These are phyloP conservation scores for Artemisia princeps DNA, from an alignment of 140 eudicot species.

Conservation along the genomic window DNA sequence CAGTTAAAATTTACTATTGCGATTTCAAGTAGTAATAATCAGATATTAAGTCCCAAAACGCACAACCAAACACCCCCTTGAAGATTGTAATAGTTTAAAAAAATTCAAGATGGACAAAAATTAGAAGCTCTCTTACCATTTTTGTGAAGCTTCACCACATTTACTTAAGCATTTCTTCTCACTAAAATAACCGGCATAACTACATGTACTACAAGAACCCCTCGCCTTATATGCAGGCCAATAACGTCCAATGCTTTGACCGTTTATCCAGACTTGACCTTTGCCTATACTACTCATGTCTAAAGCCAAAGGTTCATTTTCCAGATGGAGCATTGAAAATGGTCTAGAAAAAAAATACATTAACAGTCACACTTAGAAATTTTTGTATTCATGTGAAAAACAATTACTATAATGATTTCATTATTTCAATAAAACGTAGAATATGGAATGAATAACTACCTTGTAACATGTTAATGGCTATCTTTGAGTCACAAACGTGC, in stretches of 20 bases:
- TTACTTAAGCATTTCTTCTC: conserved; percentile 82
- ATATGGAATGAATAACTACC: conserved; percentile 33
- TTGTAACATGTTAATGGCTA: conserved; percentile 91
- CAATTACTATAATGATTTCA: conserved; percentile 1
- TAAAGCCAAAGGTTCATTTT: conserved; percentile 51
- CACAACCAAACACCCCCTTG: not conserved
- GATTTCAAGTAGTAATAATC: not conserved
- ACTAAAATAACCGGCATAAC: conserved; percentile 70
- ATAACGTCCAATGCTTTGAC: conserved; percentile 81
- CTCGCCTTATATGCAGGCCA: conserved; percentile 89
- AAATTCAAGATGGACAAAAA: not conserved
- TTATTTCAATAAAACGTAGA: conserved; percentile 7
- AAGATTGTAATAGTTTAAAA: not conserved
- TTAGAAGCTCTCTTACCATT: conserved; percentile 49
- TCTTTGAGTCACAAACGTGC: conserved; percentile 44
- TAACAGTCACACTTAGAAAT: too few relatives aligned
- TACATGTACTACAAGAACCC: conserved; percentile 68
- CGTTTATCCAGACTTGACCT: conserved; percentile 61
- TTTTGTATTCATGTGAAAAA: not conserved
- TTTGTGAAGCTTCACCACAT: conserved; percentile 93
- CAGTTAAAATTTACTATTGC: too few relatives aligned
- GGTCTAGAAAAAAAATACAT: too few relatives aligned
- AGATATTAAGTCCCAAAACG: not conserved
- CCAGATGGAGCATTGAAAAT: conserved; percentile 34
- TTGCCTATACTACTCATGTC: conserved; percentile 59